Conservation (phyloP, 169 alveolate genomes). For the Besnoitia besnoiti region DNA sequence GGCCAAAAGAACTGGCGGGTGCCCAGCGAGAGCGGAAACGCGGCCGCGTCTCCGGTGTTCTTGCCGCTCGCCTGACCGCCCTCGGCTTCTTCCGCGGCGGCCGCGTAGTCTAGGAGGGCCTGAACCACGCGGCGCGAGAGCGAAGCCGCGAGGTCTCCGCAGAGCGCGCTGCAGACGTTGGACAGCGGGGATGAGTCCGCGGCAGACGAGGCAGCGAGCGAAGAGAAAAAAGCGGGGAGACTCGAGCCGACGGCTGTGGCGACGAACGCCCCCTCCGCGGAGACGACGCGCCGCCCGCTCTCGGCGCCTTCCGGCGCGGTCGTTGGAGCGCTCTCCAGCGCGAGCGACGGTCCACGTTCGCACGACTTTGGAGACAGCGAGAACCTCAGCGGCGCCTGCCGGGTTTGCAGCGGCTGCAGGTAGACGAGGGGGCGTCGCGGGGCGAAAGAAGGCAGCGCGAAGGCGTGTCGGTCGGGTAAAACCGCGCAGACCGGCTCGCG, state of each 20-base stretch:
- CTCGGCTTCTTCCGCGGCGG: neutral
- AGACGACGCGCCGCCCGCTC: neutral
- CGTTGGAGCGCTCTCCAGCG: neutral
- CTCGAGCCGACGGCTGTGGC: neutral
- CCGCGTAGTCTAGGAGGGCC: neutral
- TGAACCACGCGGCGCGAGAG: slow-evolving; percentile 17
- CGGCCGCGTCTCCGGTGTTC: neutral
- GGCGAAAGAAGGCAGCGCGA: neutral
- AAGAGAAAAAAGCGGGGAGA: neutral
- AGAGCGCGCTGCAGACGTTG: neutral
- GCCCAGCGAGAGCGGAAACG: neutral
- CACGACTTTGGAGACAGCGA: neutral
- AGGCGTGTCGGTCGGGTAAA: neutral
- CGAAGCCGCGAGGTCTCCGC: neutral
- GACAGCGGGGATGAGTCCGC: neutral
- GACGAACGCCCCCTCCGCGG: neutral
- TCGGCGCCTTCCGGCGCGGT: neutral
- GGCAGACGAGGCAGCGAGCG: neutral
- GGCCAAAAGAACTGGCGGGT: slow-evolving; percentile 12
- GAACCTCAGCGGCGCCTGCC: neutral
- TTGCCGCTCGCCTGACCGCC: neutral
- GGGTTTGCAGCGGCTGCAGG: neutral
- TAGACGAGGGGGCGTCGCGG: slow-evolving; percentile 4
- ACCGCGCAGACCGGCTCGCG: neutral
- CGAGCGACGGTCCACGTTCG: neutral